Evolutionary conservation across 495 filamentous ascomycete genomes (phyloP).

Genomic region (Gamarada debralockiae): DNA sequence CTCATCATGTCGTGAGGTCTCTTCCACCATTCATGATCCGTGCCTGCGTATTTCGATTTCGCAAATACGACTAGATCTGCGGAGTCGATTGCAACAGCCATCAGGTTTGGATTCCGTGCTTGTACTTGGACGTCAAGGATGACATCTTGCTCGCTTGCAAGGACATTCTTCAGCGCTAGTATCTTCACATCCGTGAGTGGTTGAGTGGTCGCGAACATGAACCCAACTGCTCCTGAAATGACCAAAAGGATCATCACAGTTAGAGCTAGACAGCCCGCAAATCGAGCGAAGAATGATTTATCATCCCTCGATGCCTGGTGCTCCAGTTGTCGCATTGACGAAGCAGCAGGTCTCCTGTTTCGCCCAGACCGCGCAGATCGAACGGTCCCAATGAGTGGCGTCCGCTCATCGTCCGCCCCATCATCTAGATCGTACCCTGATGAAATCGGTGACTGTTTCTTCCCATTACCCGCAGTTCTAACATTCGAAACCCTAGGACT

Average conservation of each 20-base stretch:
- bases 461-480: constrained; percentile 34
- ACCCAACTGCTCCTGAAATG: constrained; percentile 75
- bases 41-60: constrained; percentile 79
- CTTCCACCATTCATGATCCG: constrained; percentile 68
- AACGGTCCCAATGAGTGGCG: constrained; percentile 62
- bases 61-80: constrained; percentile 92
- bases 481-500: constrained; percentile 34
- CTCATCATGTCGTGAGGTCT: constrained; percentile 34
- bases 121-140: constrained; percentile 91
- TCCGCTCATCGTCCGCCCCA: constrained; percentile 82
- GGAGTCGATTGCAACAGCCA: constrained; percentile 75
- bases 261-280: constrained; percentile 76
- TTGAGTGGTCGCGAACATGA: constrained; percentile 88
- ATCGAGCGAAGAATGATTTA: constrained; percentile 62
- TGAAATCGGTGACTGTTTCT: constrained; percentile 45
- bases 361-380: constrained; percentile 57
- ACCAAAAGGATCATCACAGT: constrained; percentile 70
- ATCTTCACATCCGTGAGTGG: constrained; percentile 74
- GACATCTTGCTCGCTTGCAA: constrained; percentile 90
- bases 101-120: constrained; percentile 87
- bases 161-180: constrained; percentile 75
- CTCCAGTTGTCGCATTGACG: constrained; percentile 69
- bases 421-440: constrained; percentile 49
- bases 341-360: constrained; percentile 48
- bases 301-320: constrained; percentile 60